Evolutionary conservation across 257 asterid species (phyloP), one percentile per base, ranked within the genome.

Genomic region (Linaria vulgaris): DNA sequence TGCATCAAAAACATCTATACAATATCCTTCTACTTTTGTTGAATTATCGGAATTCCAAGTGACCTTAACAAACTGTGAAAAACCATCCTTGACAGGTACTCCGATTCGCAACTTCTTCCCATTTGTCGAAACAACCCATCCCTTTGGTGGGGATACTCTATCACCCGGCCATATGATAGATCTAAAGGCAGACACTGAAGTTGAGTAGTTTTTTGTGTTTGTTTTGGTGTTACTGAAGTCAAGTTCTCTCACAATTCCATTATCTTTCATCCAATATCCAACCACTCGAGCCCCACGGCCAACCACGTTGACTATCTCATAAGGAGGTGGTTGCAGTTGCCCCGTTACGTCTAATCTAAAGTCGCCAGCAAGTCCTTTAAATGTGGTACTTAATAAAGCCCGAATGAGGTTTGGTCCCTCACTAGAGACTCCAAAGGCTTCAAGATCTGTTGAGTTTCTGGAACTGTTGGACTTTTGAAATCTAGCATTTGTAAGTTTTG

Each of bases 141-240:
- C 75, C 38, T 63, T 70, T 22, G 75, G 64, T 25, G 31, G 52
- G 27, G 23, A 41, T 43, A 30, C 31, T 12, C 4, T 45, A 16
- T 63, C 65, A 1, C 75, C 75, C 0, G 75, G 75, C 75, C 75
- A 70, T 25, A 63, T 21, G 21, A 54, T 56, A 9, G 70, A 5
- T 22, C 44, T 47, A 3, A 63, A 24, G 25, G 25, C 61, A 6
- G 34, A 27, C 34, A 2, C 6, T 27, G 34, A 27, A 27, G 34
- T 27, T 27, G 34, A 27, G 6, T 27, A 27, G 6, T 17, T 49
- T n/a, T 45, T 23, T 12, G 25, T 34, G 37, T 24, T 50, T 15
- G 62, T 0, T 15, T 43, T 15, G 12, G 43, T 24, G 4, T 61
- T 20, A 13, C 9, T 44, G 14, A 25, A 9, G 7, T 43, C 23